Conservation (phyloP, 768 basidiomycete genomes). For the Mrakia blollopis region DNA sequence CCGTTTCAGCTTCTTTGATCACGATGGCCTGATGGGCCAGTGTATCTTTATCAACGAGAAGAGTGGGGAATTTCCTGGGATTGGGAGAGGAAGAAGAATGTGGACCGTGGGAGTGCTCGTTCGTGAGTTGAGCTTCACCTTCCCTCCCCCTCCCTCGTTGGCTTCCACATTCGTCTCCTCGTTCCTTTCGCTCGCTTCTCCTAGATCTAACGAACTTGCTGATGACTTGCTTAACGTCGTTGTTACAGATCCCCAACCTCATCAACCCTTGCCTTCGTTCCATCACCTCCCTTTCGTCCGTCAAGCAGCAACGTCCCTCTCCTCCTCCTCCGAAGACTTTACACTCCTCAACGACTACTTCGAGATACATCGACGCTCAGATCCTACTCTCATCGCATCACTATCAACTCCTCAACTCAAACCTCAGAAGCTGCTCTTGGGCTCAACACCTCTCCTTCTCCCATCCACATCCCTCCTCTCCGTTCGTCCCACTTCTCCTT, state of each 20-base stretch:
- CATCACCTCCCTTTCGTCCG: constrained; percentile 9
- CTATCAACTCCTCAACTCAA: neutral
- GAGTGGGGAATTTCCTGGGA: neutral
- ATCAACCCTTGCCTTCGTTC: neutral
- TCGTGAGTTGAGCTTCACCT: neutral
- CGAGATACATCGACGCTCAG: neutral
- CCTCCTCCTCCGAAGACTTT: neutral
- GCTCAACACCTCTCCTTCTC: neutral
- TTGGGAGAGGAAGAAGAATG: neutral
- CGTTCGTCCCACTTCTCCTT: neutral
- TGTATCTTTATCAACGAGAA: constrained; percentile 10
- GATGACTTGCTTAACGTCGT: neutral
- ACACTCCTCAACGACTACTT: constrained; percentile 1
- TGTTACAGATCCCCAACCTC: neutral
- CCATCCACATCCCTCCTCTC: neutral
- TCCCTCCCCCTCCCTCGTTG: neutral
- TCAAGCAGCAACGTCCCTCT: neutral
- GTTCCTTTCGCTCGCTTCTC: neutral
- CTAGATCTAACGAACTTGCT: neutral
- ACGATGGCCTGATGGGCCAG: neutral
- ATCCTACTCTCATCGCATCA: neutral
- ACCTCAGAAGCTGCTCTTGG: neutral
- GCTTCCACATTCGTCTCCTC: neutral
- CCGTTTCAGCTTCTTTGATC: constrained; percentile 4
- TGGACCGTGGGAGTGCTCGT: constrained; percentile 6